Evolutionary conservation across 768 basidiomycete genomes (phyloP).

Genomic region (Trametes villosa): DNA sequence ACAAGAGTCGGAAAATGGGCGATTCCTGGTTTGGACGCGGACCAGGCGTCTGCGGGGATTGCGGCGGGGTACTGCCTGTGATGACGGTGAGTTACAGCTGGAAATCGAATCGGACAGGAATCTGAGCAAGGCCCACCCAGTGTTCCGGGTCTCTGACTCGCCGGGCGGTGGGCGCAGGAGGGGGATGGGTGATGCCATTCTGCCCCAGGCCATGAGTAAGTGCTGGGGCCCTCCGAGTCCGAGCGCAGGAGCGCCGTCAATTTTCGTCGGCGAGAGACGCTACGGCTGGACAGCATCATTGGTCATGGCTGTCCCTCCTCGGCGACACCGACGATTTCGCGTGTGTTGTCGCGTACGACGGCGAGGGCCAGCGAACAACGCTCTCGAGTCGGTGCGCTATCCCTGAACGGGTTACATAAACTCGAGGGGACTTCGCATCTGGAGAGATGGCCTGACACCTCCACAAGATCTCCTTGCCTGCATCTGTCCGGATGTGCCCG

Average conservation of each 20-base stretch:
- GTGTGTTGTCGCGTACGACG: not conserved
- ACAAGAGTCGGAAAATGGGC: conserved; percentile 15
- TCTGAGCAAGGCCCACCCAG: conserved; percentile 1
- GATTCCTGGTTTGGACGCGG: conserved; percentile 6
- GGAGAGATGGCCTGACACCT: conserved; percentile 4
- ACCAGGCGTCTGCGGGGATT: conserved; percentile 15
- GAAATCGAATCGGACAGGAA: conserved; percentile 21
- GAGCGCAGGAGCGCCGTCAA: conserved; percentile 8
- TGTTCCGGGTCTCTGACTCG: conserved; percentile 12
- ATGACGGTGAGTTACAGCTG: conserved; percentile 9
- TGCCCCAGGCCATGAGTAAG: conserved; percentile 16
- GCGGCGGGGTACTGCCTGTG: conserved; percentile 9
- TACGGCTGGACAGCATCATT: conserved; percentile 18
- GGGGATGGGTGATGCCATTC: conserved; percentile 2
- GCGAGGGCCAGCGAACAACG: not conserved
- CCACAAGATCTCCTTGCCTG: conserved; percentile 16
- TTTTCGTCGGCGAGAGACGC: conserved; percentile 6
- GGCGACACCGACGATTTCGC: conserved; percentile 2
- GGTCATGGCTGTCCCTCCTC: conserved; percentile 17
- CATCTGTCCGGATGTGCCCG: conserved; percentile 10
- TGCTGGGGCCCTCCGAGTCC: conserved; percentile 8
- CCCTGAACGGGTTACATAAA: conserved; percentile 13
- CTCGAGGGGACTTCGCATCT: not conserved
- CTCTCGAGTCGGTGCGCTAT: conserved; percentile 4
- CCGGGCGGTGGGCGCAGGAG: conserved; percentile 15